Evolutionary conservation across 371 early-diverging fungal genomes (phyloP).

Genomic region (Rhizopus sp.): DNA sequence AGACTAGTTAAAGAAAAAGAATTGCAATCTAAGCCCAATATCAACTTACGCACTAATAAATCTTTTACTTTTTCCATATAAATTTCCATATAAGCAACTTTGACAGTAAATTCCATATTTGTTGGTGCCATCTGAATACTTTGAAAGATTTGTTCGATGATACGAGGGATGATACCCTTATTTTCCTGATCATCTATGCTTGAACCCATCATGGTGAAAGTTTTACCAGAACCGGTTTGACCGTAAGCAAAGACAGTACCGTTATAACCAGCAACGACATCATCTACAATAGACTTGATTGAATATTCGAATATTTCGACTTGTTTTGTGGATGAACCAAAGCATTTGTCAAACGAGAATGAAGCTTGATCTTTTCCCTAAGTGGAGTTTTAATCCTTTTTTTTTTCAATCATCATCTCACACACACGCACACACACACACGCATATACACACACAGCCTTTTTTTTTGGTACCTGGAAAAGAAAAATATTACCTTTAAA

Average conservation of each 20-base stretch:
- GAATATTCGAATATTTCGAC: constrained; percentile 83
- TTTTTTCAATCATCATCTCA: constrained; percentile 69
- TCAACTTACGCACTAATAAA: constrained; percentile 81
- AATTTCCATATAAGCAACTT: constrained; percentile 96
- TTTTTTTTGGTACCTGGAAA: constrained; percentile 42
- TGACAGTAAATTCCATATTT: constrained; percentile 92
- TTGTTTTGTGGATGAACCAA: constrained; percentile 78
- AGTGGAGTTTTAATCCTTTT: constrained; percentile 5
- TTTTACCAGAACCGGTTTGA: constrained; percentile 98
- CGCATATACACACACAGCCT: constrained; percentile 32
- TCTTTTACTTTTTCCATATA: constrained; percentile 99
- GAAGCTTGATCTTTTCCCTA: constrained; percentile 80
- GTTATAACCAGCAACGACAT: constrained; percentile 82
- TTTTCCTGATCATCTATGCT: constrained; percentile 83
- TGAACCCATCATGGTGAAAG: constrained; percentile 98
- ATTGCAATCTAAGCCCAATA: neutral
- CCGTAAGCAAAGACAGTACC: constrained; percentile 98
- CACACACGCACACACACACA: constrained; percentile 38
- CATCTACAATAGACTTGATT: constrained; percentile 86
- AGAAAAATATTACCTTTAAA: constrained; percentile 52
- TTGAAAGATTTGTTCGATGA: constrained; percentile 86
- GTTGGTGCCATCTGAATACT: constrained; percentile 80
- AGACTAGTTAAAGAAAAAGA: neutral
- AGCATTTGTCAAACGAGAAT: constrained; percentile 88
- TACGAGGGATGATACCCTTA: constrained; percentile 92